Conservation (phyloP, 306 rosid genomes). For the Cucurbita maxima region DNA sequence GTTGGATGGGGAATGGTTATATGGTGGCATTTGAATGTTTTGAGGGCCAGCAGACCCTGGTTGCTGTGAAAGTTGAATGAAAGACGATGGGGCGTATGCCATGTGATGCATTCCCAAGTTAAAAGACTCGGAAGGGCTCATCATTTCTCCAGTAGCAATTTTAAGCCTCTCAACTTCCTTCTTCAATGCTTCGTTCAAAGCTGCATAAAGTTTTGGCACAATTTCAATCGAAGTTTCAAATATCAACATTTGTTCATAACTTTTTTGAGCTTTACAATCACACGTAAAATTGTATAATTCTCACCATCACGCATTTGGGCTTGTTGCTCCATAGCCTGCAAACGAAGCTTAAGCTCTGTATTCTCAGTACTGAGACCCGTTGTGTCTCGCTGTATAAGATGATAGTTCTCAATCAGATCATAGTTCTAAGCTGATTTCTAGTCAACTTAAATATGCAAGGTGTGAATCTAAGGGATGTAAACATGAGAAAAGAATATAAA, state of each 20-base stretch:
- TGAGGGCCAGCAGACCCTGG: conserved; percentile 44
- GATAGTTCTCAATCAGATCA: conserved; percentile 11
- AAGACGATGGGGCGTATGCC: conserved; percentile 39
- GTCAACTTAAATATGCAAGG: neutral
- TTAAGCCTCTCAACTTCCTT: conserved; percentile 96
- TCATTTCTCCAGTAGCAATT: conserved; percentile 75
- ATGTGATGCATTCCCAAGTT: conserved; percentile 75
- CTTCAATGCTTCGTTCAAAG: conserved; percentile 79
- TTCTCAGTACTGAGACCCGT: conserved; percentile 73
- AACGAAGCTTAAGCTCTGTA: conserved; percentile 85
- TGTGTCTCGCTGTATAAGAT: conserved; percentile 61
- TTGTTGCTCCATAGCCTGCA: conserved; percentile 98
- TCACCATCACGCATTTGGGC: conserved; percentile 94
- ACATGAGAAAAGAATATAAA: no score
- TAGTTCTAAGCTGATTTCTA: neutral
- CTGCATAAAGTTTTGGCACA: conserved; percentile 20
- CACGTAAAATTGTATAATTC: neutral
- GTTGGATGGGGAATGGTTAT: conserved; percentile 33
- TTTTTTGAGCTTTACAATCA: neutral
- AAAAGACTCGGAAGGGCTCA: conserved; percentile 61
- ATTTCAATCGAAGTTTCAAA: neutral
- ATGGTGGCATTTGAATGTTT: conserved; percentile 44
- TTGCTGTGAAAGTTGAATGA: conserved; percentile 41
- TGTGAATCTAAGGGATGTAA: no score
- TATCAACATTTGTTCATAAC: neutral